Evolutionary conservation across 164 flowering plant species (phyloP).

Genomic region (Kalanchoe fedtschenkoi): DNA sequence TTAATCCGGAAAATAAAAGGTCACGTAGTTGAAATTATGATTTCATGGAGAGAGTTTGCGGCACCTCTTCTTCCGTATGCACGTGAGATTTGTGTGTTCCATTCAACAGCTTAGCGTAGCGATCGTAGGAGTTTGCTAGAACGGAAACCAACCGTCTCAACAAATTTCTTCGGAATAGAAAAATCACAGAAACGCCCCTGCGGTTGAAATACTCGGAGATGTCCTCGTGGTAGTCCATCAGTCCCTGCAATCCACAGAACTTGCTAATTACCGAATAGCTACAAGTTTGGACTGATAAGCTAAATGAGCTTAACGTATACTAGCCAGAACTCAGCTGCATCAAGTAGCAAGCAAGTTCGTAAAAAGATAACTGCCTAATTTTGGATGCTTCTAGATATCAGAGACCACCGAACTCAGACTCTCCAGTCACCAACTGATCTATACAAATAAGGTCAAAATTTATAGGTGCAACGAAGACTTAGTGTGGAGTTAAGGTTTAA

Average conservation of each 20-base stretch:
- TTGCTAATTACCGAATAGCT: too few relatives aligned
- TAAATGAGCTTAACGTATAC: too few relatives aligned
- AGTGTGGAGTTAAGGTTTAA: too few relatives aligned
- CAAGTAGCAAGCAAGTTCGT: too few relatives aligned
- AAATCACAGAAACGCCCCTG: conserved; percentile 54
- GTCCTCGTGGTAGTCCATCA: conserved; percentile 53
- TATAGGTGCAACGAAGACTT: too few relatives aligned
- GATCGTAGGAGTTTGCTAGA: conserved; percentile 69
- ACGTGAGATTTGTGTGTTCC: conserved; percentile 89
- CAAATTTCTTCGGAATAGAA: conserved; percentile 66
- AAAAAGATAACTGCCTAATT: background rate
- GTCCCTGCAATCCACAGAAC: conserved; percentile 31
- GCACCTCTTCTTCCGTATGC: conserved; percentile 69
- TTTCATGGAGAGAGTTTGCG: conserved; percentile 12
- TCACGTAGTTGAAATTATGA: background rate
- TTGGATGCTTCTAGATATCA: too few relatives aligned
- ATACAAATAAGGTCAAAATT: too few relatives aligned
- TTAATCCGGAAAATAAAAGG: background rate
- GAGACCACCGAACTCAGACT: too few relatives aligned
- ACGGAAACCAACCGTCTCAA: conserved; percentile 63
- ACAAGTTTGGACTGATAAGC: too few relatives aligned
- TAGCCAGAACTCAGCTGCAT: too few relatives aligned
- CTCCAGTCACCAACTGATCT: too few relatives aligned
- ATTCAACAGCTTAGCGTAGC: conserved; percentile 53
- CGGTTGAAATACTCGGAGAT: conserved; percentile 59